Evolutionary conservation across 75 land plant species (phyloP).

Genomic region (Cunninghamia lanceolata): DNA sequence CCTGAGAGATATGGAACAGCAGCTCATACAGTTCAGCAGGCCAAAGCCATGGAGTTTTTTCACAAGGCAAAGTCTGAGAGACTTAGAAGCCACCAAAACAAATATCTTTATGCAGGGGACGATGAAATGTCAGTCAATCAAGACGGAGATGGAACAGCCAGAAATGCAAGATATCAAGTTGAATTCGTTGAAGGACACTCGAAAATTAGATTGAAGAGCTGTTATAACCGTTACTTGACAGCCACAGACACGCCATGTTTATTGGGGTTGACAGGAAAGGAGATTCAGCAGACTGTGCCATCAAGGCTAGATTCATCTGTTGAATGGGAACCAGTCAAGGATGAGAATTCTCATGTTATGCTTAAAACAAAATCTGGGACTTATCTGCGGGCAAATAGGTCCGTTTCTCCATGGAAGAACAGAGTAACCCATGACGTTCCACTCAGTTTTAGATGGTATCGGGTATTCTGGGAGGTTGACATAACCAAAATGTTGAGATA

Average conservation of each 20-base stretch:
- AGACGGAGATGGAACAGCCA: not conserved
- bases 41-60: slow-evolving; percentile 40
- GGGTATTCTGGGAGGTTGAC: too few relatives aligned
- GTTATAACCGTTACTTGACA: slow-evolving; percentile 57
- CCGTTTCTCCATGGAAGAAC: slow-evolving; percentile 73
- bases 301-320: slow-evolving; percentile 51
- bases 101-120: slow-evolving; percentile 56
- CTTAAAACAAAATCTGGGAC: slow-evolving; percentile 64
- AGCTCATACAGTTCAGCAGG: too few relatives aligned
- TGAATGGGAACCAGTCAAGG: too few relatives aligned
- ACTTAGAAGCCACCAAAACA: slow-evolving; percentile 55
- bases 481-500: too few relatives aligned
- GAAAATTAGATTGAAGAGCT: slow-evolving; percentile 57
- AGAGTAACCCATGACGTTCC: too few relatives aligned
- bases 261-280: slow-evolving; percentile 78
- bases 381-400: slow-evolving; percentile 75
- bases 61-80: slow-evolving; percentile 49
- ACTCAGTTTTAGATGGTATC: too few relatives aligned
- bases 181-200: slow-evolving; percentile 34
- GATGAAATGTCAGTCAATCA: slow-evolving; percentile 53
- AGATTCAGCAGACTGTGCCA: slow-evolving; percentile 60
- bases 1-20: too few relatives aligned
- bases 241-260: slow-evolving; percentile 71
- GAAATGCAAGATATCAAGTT: slow-evolving; percentile 27
- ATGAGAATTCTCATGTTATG: slow-evolving; percentile 82